Evolutionary conservation across 148 eudicot genomes (phyloP).

Genomic region (Chenopodium album): DNA sequence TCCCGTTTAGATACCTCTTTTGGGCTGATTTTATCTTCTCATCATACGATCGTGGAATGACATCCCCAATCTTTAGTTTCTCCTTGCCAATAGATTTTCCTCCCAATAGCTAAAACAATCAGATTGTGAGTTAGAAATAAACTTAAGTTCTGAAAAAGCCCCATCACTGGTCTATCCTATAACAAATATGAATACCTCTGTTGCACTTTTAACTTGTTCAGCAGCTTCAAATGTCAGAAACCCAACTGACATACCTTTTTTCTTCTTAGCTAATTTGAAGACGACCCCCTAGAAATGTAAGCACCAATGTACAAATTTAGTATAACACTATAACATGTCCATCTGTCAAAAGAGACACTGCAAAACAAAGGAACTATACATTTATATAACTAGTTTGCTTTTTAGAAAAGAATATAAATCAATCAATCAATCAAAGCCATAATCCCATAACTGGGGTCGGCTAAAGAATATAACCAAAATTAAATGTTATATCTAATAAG

Average conservation of each 20-base stretch:
- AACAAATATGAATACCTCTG: slow-evolving; percentile 46
- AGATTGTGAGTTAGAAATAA: neutral
- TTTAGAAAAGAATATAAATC: too few relatives aligned
- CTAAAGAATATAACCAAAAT: too few relatives aligned
- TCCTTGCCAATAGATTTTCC: slow-evolving; percentile 64
- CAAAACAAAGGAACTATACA: neutral
- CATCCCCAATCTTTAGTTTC: slow-evolving; percentile 68
- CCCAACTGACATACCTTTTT: slow-evolving; percentile 80
- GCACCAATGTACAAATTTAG: neutral
- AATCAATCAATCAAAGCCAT: too few relatives aligned
- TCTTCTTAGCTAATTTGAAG: slow-evolving; percentile 79
- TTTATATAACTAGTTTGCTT: neutral
- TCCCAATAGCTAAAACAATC: slow-evolving; percentile 58
- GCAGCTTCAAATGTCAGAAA: slow-evolving; percentile 66
- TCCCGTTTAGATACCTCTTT: slow-evolving; percentile 23
- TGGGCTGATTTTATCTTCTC: slow-evolving; percentile 43
- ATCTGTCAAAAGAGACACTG: neutral
- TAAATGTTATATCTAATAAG: neutral
- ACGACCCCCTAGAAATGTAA: slow-evolving; percentile 51
- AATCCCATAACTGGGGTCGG: too few relatives aligned
- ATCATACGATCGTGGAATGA: slow-evolving; percentile 65
- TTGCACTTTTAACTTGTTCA: slow-evolving; percentile 59
- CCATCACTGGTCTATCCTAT: neutral
- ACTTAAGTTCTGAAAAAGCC: neutral
- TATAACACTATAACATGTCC: neutral